Base-by-base conservation (phyloP, 2,329 filamentous ascomycete genomes). In the Pyrenophora teres region DNA sequence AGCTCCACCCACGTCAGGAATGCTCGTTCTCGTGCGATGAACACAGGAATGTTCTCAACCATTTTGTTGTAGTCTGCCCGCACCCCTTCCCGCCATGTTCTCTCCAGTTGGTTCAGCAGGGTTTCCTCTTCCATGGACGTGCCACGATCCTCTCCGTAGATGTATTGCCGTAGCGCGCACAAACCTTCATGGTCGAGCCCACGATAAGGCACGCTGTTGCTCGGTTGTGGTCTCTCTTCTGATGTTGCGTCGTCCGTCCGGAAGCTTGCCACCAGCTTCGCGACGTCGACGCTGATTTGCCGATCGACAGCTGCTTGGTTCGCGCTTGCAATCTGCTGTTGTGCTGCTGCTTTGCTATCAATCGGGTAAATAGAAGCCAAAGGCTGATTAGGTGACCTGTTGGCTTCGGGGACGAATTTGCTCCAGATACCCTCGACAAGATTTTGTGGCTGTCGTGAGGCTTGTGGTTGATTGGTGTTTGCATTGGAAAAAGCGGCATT, bases 1-100 rank as follows among this genome's bases (percentile, higher is more conserved):
- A 72, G 57, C 42, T 72, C 70, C 33, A 72, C 65, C 70, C 70
- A 72, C 10, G 67, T 70, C 19, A 72, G 49, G 37, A 72, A 65
- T 6, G 68, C 69, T 21, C 69, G 63, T 46, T 72, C 70, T 42
- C 65, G 56, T 5, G 67, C 70, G 31, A 68, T 64, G 49, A 72
- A 72, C 3, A 62, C 59, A 4, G 62, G 52, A 27, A 68, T 58
- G 44, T 70, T 65, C 7, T 65, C 62, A 7, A 67, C 33, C 40
- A 66, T 63, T 44, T 60, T 65, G 13, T 66, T 52, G 32, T 64
- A 58, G 41, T 68, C 62, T 10, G 59, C 62, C 41, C 69, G 54
- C 9, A 71, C 64, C 15, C 57, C 56, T 37, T 68, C 67, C 53
- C 70, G 56, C 70, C 70, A 72, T 3, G 56, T 58, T 19, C 48